Percentiles rank a stretch among this genome's conserved stretches.
Conservation (phyloP, 208 protist species). For the Polymyxa betae region DNA sequence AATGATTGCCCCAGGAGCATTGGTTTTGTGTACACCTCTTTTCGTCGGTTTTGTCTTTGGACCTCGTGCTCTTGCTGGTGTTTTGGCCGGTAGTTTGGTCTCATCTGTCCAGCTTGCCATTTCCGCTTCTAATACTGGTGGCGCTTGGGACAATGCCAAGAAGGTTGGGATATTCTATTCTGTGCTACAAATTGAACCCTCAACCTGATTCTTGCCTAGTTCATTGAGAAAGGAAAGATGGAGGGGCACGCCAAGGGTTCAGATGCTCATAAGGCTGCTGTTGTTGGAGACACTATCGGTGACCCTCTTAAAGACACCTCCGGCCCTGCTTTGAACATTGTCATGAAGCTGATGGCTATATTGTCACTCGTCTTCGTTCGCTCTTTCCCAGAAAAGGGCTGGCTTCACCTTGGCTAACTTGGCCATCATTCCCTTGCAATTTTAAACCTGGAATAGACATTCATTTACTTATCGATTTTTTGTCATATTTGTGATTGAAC, state of each 20-base stretch:
- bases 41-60: slow-evolving; percentile 70
- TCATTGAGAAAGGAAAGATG: slow-evolving; percentile 66
- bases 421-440: no score
- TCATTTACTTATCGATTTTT: no score
- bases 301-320: slow-evolving; percentile 95
- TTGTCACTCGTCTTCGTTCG: slow-evolving; percentile 70
- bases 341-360: slow-evolving; percentile 75
- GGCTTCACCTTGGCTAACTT: background rate
- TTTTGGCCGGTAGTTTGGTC: slow-evolving; percentile 66
- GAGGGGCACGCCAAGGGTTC: slow-evolving; percentile 64
- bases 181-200: no score
- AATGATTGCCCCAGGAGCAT: slow-evolving; percentile 69
- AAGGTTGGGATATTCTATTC: no score
- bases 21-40: slow-evolving; percentile 71
- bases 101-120: slow-evolving; percentile 72
- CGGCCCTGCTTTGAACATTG: slow-evolving; percentile 70
- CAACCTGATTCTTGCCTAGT: no score
- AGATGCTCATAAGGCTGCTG: slow-evolving; percentile 88
- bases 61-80: slow-evolving; percentile 61
- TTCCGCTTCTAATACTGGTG: slow-evolving; percentile 74
- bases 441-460: no score
- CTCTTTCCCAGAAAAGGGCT: slow-evolving; percentile 61
- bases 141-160: slow-evolving; percentile 78
- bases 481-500: no score
- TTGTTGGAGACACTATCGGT: slow-evolving; percentile 93